Conservation (phyloP, 345 rosid genomes). For the Dipteronia sinensis region DNA sequence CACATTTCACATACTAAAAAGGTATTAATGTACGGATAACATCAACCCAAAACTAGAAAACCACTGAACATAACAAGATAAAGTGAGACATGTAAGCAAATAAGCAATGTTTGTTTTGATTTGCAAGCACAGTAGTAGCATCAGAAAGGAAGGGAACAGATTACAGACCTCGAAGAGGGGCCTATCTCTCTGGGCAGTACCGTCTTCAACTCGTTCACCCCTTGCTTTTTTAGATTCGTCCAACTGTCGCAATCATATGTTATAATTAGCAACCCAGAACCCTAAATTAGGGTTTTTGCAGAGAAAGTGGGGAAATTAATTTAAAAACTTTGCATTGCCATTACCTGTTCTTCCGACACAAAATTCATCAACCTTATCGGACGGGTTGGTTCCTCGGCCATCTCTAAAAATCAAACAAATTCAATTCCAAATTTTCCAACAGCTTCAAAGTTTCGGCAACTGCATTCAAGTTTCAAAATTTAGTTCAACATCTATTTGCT, state of each 20-base stretch:
- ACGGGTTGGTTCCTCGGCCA: conserved; percentile 66
- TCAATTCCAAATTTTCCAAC: not conserved
- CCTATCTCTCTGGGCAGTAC: conserved; percentile 91
- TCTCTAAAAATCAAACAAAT: conserved; percentile 26
- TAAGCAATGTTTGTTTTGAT: not conserved
- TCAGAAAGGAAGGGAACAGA: not conserved
- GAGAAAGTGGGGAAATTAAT: not conserved
- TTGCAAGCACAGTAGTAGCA: conserved; percentile 11
- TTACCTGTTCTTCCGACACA: conserved; percentile 88
- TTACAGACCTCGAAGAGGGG: conserved; percentile 89
- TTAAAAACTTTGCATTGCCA: not conserved
- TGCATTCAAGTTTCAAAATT: not conserved
- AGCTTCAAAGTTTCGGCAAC: not conserved
- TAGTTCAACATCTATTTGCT: not conserved
- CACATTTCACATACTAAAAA: no score
- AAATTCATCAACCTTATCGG: conserved; percentile 83
- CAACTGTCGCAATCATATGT: conserved; percentile 46
- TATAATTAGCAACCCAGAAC: not conserved
- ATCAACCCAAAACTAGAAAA: not conserved
- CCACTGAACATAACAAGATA: not conserved
- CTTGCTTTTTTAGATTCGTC: conserved; percentile 82
- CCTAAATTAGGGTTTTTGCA: not conserved
- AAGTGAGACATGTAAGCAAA: no score
- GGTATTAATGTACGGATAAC: not conserved
- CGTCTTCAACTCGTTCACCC: conserved; percentile 94